Evolutionary conservation across 371 early-diverging fungal genomes (phyloP).

Genomic region (Mortierella sp.): DNA sequence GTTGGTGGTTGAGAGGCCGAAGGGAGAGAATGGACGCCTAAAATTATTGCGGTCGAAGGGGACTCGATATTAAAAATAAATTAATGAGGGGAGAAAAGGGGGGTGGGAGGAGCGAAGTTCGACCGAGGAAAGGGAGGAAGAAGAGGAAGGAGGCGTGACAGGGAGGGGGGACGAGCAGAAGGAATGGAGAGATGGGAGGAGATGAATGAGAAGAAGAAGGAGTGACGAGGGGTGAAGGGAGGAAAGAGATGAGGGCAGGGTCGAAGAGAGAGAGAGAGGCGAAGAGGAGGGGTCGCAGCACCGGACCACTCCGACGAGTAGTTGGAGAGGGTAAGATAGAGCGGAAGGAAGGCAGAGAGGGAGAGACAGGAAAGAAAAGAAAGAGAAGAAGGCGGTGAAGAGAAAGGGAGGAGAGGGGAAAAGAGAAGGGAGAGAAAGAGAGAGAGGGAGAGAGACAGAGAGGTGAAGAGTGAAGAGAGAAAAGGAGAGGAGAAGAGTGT

Average conservation of each 20-base stretch:
- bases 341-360: background rate
- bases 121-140: background rate
- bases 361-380: background rate
- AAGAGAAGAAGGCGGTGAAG: background rate
- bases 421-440: background rate
- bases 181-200: background rate
- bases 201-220: background rate
- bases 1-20: background rate
- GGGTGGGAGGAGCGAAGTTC: background rate
- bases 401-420: background rate
- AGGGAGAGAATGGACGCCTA: background rate
- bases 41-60: background rate
- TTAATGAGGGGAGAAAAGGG: background rate
- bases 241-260: background rate
- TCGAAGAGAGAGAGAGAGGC: slow-evolving; percentile 8
- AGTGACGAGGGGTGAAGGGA: background rate
- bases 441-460: background rate
- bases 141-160: background rate
- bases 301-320: slow-evolving; percentile 5
- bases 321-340: background rate
- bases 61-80: slow-evolving; percentile 1
- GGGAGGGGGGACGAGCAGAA: background rate
- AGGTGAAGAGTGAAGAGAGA: background rate
- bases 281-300: background rate
- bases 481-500: background rate